phyloP scores from a whole-genome alignment of 2,329 filamentous ascomycete genomes.

The Colletotrichum trifolii region DNA sequence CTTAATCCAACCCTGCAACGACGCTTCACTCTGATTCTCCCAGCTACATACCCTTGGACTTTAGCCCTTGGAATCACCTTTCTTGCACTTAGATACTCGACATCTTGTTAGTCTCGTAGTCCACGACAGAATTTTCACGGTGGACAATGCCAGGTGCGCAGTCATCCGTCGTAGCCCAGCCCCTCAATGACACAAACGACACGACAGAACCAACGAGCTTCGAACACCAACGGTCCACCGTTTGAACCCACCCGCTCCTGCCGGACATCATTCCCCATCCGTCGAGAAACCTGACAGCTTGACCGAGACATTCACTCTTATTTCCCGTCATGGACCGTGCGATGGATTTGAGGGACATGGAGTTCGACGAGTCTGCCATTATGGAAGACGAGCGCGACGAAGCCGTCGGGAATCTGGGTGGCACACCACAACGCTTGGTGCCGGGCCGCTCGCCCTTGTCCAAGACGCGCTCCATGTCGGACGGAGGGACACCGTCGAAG shows the following conservation, averaged over 20 bases:
- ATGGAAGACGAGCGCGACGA: slow-evolving; percentile 43
- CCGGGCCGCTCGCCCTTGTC: slow-evolving; percentile 52
- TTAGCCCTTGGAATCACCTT: not conserved
- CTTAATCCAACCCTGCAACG: slow-evolving; percentile 14
- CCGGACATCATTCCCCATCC: slow-evolving; percentile 13
- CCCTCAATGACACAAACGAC: slow-evolving; percentile 1
- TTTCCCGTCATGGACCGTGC: slow-evolving; percentile 26
- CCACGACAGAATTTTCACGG: not conserved
- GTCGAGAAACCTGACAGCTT: slow-evolving; percentile 13
- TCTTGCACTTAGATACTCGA: too few species aligned
- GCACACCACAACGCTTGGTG: slow-evolving; percentile 29
- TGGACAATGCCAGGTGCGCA: slow-evolving; percentile 16
- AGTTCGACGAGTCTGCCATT: slow-evolving; percentile 48
- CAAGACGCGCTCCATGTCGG: slow-evolving; percentile 74
- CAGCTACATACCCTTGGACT: not conserved
- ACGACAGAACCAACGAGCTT: slow-evolving; percentile 8
- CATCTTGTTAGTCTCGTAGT: not conserved
- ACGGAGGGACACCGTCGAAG: slow-evolving; percentile 67
- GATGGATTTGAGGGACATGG: slow-evolving; percentile 38
- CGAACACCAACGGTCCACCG: slow-evolving; percentile 25
- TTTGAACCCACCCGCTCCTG: slow-evolving; percentile 7
- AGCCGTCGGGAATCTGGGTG: slow-evolving; percentile 9
- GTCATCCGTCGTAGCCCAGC: slow-evolving; percentile 2
- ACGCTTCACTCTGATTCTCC: too few species aligned
- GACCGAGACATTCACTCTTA: not conserved